Evolutionary conservation across 106 monocot genomes (phyloP), one percentile per base, ranked within the genome.

Genomic region (Apostasia ramifera): DNA sequence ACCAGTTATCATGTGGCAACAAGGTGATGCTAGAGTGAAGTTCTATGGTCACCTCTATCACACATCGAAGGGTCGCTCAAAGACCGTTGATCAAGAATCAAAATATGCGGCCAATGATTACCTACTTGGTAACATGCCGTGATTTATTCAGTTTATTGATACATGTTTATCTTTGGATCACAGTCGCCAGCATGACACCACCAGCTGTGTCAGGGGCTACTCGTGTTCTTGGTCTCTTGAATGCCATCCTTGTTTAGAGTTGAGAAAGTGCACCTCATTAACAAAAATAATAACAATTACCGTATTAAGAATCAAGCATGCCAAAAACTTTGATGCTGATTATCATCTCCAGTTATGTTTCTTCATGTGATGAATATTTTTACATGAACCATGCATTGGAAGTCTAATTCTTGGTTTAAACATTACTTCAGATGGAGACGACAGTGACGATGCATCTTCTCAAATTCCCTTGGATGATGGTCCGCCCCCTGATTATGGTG

Each of bases 381-480:
- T 26, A 26, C 26, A 26, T 26, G 26, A 26, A 26, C 26, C 26
- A 26, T 26, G 26, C 26, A 26, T 26, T 26, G 26, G 26, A 50
- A 50, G 4, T 50, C 50, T 50, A 50, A 5, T 50, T 50, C 50
- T 50, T 50, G 8, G 8, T 50, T 50, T 4, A 50, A 4, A 5
- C 6, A 8, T 50, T 5, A 50, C 50, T 72, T 44, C 68, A 86
- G 89, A 89, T 78, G 94, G 91, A 44, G 92, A 85, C 40, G 80
- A 76, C n/a, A 42, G 57, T 59, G 42, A 15, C 6, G 73, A 83
- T 74, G 80, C 74, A 53, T 82, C 87, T 11, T 77, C 85, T 44
- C 85, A 81, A 48, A 91, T 94, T 75, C 81, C 94, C 14, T 72
- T 94, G 64, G 94, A 94, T 64, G 94, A 94, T 72, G 90, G 68